Evolutionary conservation across 2,329 filamentous ascomycete species (phyloP).

Genomic region (Xylaria sp.): DNA sequence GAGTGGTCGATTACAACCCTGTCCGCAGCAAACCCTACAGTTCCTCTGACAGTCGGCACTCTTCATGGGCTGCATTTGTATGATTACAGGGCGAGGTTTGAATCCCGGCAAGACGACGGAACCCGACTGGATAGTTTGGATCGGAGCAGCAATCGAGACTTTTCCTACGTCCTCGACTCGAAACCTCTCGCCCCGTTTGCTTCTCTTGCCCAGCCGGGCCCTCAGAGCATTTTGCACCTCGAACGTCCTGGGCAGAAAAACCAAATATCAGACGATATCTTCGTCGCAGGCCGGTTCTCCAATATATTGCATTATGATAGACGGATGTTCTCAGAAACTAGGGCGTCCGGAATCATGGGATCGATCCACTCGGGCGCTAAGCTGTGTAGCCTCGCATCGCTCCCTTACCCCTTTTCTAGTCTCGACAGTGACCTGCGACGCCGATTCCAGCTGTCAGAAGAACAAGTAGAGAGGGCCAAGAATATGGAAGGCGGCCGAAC

Average conservation of each 20-base stretch:
- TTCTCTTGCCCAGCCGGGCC: slow-evolving; percentile 76
- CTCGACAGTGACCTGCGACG: slow-evolving; percentile 62
- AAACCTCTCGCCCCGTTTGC: slow-evolving; percentile 64
- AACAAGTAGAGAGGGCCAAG: slow-evolving; percentile 58
- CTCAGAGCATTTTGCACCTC: slow-evolving; percentile 80
- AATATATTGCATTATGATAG: slow-evolving; percentile 89
- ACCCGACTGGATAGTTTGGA: slow-evolving; percentile 43
- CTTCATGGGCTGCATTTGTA: slow-evolving; percentile 80
- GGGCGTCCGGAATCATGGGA: slow-evolving; percentile 70
- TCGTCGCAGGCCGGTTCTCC: slow-evolving; percentile 85
- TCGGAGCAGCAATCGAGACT: slow-evolving; percentile 30
- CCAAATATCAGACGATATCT: slow-evolving; percentile 75
- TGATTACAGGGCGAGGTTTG: slow-evolving; percentile 63
- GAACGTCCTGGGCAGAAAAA: slow-evolving; percentile 55
- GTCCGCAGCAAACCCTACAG: slow-evolving; percentile 66
- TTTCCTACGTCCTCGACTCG: slow-evolving; percentile 52
- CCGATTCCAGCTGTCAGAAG: slow-evolving; percentile 56
- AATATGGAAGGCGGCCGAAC: slow-evolving; percentile 59
- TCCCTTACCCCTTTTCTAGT: slow-evolving; percentile 69
- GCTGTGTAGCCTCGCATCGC: slow-evolving; percentile 70
- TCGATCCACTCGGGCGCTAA: slow-evolving; percentile 84
- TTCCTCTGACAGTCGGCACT: slow-evolving; percentile 83
- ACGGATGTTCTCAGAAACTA: slow-evolving; percentile 77
- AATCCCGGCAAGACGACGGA: slow-evolving; percentile 34
- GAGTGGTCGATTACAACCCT: slow-evolving; percentile 83